Evolutionary conservation across 2,329 filamentous ascomycete species (phyloP).

Genomic region (Exserohilum turcica): DNA sequence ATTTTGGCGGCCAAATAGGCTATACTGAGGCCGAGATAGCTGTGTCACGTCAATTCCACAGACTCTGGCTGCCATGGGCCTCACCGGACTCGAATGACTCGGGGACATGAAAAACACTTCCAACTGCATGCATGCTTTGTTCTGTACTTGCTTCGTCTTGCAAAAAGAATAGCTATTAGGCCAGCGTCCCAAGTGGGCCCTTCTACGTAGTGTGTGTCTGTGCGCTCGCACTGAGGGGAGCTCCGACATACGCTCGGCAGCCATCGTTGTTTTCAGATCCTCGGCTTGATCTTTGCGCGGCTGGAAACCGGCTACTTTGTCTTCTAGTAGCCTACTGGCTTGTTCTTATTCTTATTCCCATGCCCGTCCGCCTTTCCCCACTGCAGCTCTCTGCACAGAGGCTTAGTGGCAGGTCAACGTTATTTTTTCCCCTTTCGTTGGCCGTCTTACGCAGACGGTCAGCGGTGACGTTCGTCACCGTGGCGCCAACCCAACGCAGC

Average conservation of each 20-base stretch:
- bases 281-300: slow-evolving; percentile 29
- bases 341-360: slow-evolving; percentile 23
- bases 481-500: slow-evolving; percentile 46
- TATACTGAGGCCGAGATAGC: slow-evolving; percentile 46
- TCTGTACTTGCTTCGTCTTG: background rate
- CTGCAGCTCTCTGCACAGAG: slow-evolving; percentile 34
- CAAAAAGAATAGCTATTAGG: no score
- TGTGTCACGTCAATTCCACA: background rate
- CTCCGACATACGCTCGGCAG: slow-evolving; percentile 6
- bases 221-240: slow-evolving; percentile 14
- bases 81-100: background rate
- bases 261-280: slow-evolving; percentile 23
- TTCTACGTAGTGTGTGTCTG: slow-evolving; percentile 12
- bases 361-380: slow-evolving; percentile 28
- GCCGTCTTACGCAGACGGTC: slow-evolving; percentile 44
- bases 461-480: slow-evolving; percentile 46
- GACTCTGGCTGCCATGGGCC: background rate
- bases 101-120: background rate
- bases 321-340: slow-evolving; percentile 24
- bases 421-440: slow-evolving; percentile 27
- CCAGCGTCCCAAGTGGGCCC: slow-evolving; percentile 1
- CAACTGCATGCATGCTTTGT: background rate
- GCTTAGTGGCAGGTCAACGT: slow-evolving; percentile 21
- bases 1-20: slow-evolving; percentile 54
- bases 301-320: slow-evolving; percentile 17